Percentiles rank a stretch among this genome's conserved stretches.
These are phyloP conservation scores for Fusarium decemcellulare DNA, from an alignment of 2,329 filamentous ascomycete species.

Conservation along the genomic window DNA sequence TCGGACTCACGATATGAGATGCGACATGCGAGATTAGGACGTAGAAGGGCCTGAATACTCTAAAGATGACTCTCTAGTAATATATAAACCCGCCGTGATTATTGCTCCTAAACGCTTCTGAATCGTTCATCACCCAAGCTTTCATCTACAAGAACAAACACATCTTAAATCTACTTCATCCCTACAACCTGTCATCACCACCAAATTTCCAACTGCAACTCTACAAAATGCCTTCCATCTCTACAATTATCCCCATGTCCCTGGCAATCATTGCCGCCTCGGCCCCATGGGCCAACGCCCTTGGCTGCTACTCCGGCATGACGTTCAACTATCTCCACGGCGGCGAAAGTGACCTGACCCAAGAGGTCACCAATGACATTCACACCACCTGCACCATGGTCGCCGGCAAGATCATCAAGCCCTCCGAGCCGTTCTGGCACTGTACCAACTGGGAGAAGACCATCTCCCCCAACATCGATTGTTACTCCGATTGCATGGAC, in stretches of 20 bases:
- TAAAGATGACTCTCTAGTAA: not conserved
- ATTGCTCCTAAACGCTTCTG: not conserved
- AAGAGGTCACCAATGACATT: not conserved
- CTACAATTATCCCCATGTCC: not conserved
- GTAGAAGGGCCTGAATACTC: not conserved
- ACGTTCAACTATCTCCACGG: not conserved
- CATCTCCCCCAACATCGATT: not conserved
- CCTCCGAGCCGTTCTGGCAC: constrained; percentile 4
- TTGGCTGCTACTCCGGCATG: not conserved
- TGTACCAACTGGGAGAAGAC: constrained; percentile 11
- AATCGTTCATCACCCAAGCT: not conserved
- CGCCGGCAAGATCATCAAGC: not conserved
- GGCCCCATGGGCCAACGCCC: not conserved
- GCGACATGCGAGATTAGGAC: too few relatives aligned
- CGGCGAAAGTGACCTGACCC: not conserved
- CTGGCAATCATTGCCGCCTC: not conserved
- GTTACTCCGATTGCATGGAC: constrained; percentile 15
- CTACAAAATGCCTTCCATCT: constrained; percentile 1
- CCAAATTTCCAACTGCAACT: not conserved
- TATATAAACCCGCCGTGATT: constrained; percentile 3
- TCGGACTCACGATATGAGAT: not conserved
- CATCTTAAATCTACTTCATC: not conserved
- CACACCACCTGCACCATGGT: not conserved
- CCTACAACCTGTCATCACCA: not conserved
- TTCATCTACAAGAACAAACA: not conserved